A percentile compares a stretch with the other conserved stretches of the same genome.
Conservation (phyloP, 2,329 filamentous ascomycete species). For the Aspergillus sojae region DNA sequence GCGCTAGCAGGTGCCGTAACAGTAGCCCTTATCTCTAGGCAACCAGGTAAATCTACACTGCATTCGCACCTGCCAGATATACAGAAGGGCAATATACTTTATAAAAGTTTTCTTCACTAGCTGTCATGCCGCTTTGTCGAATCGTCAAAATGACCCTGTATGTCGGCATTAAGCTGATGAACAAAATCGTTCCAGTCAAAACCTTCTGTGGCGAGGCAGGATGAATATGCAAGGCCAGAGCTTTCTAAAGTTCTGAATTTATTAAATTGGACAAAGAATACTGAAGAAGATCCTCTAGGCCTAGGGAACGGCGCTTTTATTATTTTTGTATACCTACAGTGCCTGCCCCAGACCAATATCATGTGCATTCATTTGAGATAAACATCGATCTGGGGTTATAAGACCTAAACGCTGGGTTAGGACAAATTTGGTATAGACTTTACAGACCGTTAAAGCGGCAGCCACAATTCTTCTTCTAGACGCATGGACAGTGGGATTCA, state of each 20-base stretch:
- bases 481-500: conserved; percentile 6
- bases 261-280: too few relatives aligned
- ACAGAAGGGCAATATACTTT: neutral
- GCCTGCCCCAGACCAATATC: too few relatives aligned
- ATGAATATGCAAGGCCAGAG: too few relatives aligned
- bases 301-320: too few relatives aligned
- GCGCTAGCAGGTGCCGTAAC: too few relatives aligned
- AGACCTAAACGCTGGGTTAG: neutral
- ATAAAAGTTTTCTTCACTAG: conserved; percentile 10
- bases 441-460: neutral
- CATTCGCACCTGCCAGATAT: neutral
- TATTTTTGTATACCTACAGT: too few relatives aligned
- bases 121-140: neutral
- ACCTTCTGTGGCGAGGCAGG: neutral
- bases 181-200: conserved; percentile 11
- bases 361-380: too few relatives aligned
- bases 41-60: conserved; percentile 7
- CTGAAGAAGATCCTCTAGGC: too few relatives aligned
- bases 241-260: too few relatives aligned
- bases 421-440: neutral
- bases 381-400: neutral
- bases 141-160: conserved; percentile 6
- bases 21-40: too few relatives aligned
- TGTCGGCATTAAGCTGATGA: conserved; percentile 11
- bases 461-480: conserved; percentile 4